Evolutionary conservation across 2,329 filamentous ascomycete genomes (phyloP), one percentile per base, ranked within the genome.

Genomic region (Phialophora macrospora): DNA sequence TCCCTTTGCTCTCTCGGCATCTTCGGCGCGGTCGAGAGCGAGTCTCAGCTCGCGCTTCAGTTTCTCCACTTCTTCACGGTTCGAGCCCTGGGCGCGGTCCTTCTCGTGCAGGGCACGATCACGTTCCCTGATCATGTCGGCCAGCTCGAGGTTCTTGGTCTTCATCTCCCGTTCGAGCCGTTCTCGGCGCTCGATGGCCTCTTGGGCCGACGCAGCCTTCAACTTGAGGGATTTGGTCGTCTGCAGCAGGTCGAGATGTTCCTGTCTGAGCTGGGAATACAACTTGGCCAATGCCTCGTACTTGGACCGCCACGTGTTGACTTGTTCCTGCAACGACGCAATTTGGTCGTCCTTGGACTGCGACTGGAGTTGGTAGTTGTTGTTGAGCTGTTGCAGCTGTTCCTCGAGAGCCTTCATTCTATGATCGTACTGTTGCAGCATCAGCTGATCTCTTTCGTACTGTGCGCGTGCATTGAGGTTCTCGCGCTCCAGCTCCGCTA

Each of bases 141-240:
- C 95, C 68, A 99, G 81, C 78, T 99, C 95, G n/a, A 99, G 83
- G 76, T 99, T 99, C 86, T 99, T 99, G 32, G 94, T 97, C 86
- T 99, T 99, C 77, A 99, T 90, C 80, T 99, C 95, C 38, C 94
- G 90, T 81, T 98, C 93, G 60, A 99, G 85, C 82, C 96, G 97
- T 81, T 99, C 95, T 8, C 94, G 89, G 72, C 87, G 89, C 64
- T 98, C 95, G 69, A 98, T 97, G 1, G 95, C 95, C 80, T 99
- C 95, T 76, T 98, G 94, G 0, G 95, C 95, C 4, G 93, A 98
- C 17, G 94, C 93, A 1, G 95, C 95, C 83, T 98, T 99, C 69
- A 98, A 85, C 77, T 98, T 96, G 44, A 97, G 91, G 6, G 89
- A 85, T 84, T 99, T 99, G 81, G 97, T 98, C 76, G 96, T 98